Evolutionary conservation across 1,284 basidiomycete genomes (phyloP).

Genomic region (Ganoderma sinense): DNA sequence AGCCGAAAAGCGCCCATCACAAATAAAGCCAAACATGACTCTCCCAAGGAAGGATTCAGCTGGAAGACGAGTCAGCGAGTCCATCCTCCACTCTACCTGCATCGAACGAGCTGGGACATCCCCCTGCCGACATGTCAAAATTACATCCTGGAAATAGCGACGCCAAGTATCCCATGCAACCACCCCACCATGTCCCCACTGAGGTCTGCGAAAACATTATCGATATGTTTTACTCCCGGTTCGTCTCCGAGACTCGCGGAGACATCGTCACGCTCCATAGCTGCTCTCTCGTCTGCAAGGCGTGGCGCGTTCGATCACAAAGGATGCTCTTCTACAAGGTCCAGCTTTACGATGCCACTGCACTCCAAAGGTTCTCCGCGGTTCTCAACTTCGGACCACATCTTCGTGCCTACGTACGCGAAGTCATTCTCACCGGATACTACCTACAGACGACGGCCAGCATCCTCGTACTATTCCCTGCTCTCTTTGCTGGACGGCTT

Average conservation of each 20-base stretch:
- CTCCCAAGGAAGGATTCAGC: too few relatives aligned
- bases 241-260: too few relatives aligned
- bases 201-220: slow-evolving; percentile 3
- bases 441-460: neutral
- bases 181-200: neutral
- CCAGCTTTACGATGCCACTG: neutral
- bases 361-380: neutral
- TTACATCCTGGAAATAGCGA: neutral
- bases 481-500: neutral
- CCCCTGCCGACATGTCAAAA: too few relatives aligned
- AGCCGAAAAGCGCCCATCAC: too few relatives aligned
- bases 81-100: too few relatives aligned
- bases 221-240: neutral
- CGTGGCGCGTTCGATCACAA: neutral
- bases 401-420: neutral
- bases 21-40: too few relatives aligned
- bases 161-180: neutral
- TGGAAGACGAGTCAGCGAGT: too few relatives aligned
- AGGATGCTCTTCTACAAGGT: neutral
- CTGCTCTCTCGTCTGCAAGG: neutral
- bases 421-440: neutral
- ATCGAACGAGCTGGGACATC: too few relatives aligned
- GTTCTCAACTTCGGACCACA: neutral
- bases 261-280: neutral
- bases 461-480: neutral